These are phyloP conservation scores for Aspergillus sclerotiicarbonarius DNA, from an alignment of 495 filamentous ascomycete genomes.

Conservation along the genomic window DNA sequence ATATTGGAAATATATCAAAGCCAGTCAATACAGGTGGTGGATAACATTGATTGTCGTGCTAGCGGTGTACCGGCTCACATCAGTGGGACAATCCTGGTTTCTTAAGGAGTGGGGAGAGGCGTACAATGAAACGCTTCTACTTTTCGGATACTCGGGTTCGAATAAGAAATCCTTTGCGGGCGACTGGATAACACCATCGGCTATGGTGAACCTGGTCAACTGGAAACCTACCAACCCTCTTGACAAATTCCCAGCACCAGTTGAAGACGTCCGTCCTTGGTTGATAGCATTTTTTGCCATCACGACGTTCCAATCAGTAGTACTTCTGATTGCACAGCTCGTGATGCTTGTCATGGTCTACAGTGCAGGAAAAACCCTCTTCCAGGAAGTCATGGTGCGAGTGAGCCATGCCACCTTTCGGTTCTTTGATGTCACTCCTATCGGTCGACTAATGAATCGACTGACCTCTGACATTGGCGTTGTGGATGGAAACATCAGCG, in stretches of 20 bases:
- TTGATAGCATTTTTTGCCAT: slow-evolving; percentile 63
- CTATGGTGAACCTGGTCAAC: slow-evolving; percentile 14
- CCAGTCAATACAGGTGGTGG: slow-evolving; percentile 74
- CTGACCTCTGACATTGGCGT: slow-evolving; percentile 82
- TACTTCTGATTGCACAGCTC: slow-evolving; percentile 52
- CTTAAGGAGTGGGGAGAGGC: slow-evolving; percentile 83
- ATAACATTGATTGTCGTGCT: slow-evolving; percentile 55
- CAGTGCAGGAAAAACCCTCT: slow-evolving; percentile 68
- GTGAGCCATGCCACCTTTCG: slow-evolving; percentile 79
- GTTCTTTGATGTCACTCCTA: slow-evolving; percentile 82
- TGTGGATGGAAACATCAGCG: slow-evolving; percentile 73
- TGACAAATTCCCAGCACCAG: slow-evolving; percentile 60
- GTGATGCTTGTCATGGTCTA: slow-evolving; percentile 71
- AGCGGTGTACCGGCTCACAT: slow-evolving; percentile 55
- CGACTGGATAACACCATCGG: slow-evolving; percentile 3
- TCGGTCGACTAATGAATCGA: slow-evolving; percentile 83
- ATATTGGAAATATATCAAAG: slow-evolving; percentile 81
- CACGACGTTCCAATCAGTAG: slow-evolving; percentile 54
- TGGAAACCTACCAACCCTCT: slow-evolving; percentile 40
- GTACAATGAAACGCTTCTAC: slow-evolving; percentile 45
- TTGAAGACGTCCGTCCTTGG: slow-evolving; percentile 70
- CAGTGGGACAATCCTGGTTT: slow-evolving; percentile 70
- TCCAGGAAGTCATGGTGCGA: slow-evolving; percentile 61
- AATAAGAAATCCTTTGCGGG: not conserved
- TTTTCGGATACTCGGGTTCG: slow-evolving; percentile 11